Evolutionary conservation across 2,329 filamentous ascomycete genomes (phyloP), one percentile per base, ranked within the genome.

Genomic region (Beauveria sp.): DNA sequence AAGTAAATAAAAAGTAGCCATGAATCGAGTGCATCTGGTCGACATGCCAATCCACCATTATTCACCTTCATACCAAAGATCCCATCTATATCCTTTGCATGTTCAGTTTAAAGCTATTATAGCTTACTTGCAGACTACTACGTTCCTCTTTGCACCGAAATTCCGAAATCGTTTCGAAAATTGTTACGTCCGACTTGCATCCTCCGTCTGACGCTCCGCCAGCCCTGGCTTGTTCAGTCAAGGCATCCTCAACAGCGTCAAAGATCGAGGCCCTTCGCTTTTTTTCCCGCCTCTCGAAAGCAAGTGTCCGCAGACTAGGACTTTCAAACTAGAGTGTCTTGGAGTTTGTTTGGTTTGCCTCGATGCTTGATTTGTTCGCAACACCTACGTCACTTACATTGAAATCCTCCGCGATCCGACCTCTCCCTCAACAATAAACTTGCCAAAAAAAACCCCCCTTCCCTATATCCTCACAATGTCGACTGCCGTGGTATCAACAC

Each of bases 401-500:
- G 59, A 59, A 53, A 22, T 37, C 26, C 24, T 28, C 10, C 37
- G 26, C 47, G 46, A 12, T 30, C 14, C 48, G 43, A 59, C 30
- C 40, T 47, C 22, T 52, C 37, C 46, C 55, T 47, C 46, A 43
- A 54, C 46, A 16, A 24, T 41, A 57, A 40, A 41, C 8, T 24
- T 37, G 24, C 40, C 44, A 47, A 61, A 54, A 28, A 46, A 47
- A 30, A 66, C 5, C 9, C 3, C 9, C 5, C 5, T 37, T 5
- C 9, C 22, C 28, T 6, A 20, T 16, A 43, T 18, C 9, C 8
- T 28, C 76, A 83, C 69, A 74, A 97, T 97, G 93, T 91, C 93
- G 74, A 89, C 78, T 63, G 75, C 88, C 75, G 79, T 84, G 72
- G 86, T 97, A 76, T 90, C 91, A 70, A 97, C 94, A 64, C 94